Percentiles rank a stretch among this genome's conserved stretches.
These are phyloP conservation scores for Nepenthes alata DNA, from an alignment of 179 eudicot genomes.

Conservation along the genomic window DNA sequence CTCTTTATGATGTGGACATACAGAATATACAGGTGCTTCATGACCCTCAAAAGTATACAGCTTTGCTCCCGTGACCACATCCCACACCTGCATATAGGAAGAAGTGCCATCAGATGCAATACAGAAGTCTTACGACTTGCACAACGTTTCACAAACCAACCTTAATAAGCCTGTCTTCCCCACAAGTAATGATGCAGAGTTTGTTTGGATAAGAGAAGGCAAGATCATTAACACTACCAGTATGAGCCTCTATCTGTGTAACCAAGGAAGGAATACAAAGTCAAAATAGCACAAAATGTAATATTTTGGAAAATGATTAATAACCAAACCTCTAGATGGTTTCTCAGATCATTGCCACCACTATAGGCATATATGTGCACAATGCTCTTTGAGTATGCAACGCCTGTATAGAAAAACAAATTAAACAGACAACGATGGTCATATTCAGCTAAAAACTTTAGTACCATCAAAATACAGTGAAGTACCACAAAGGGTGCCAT, in stretches of 20 bases:
- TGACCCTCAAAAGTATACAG: slow-evolving; percentile 75
- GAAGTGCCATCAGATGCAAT: slow-evolving; percentile 3
- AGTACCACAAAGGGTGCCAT: slow-evolving; percentile 72
- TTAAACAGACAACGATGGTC: background rate
- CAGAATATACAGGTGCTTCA: slow-evolving; percentile 80
- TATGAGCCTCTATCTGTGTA: slow-evolving; percentile 79
- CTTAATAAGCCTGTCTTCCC: slow-evolving; percentile 82
- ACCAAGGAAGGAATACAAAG: slow-evolving; percentile 1
- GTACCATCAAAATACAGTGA: background rate
- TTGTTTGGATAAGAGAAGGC: slow-evolving; percentile 72
- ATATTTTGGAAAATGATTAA: too few relatives aligned
- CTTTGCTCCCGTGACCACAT: slow-evolving; percentile 59
- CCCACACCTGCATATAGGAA: slow-evolving; percentile 60
- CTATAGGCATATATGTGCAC: slow-evolving; percentile 48
- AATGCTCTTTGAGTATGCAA: slow-evolving; percentile 79
- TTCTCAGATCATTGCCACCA: slow-evolving; percentile 52
- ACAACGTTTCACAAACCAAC: slow-evolving; percentile 19
- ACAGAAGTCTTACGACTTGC: background rate
- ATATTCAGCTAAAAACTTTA: background rate
- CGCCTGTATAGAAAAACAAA: slow-evolving; percentile 32
- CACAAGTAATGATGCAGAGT: slow-evolving; percentile 66
- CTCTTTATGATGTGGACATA: slow-evolving; percentile 83
- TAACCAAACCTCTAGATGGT: slow-evolving; percentile 69
- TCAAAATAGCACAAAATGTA: background rate
- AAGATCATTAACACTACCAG: slow-evolving; percentile 81